These are phyloP conservation scores for Aurantiochytrium sp. DNA, from an alignment of 108 stramenopile species.

Conservation along the genomic window DNA sequence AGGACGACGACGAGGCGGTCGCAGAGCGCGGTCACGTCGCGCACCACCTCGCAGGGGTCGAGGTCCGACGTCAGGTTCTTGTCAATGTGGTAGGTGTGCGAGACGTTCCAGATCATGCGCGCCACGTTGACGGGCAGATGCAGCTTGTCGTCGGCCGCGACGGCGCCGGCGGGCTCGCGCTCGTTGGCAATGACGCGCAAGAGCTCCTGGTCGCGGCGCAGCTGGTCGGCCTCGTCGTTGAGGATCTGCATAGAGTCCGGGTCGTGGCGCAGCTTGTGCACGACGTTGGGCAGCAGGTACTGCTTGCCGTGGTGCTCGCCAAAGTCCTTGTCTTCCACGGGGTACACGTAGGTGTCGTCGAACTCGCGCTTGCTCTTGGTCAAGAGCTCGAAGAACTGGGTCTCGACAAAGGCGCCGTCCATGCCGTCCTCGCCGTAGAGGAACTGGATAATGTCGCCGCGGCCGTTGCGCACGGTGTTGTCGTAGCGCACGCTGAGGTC, in stretches of 20 bases:
- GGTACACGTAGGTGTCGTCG: conserved; percentile 62
- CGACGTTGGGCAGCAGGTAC: conserved; percentile 71
- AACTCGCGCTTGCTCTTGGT: conserved; percentile 71
- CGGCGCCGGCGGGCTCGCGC: conserved; percentile 76
- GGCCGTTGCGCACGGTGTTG: conserved; percentile 84
- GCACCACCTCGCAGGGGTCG: conserved; percentile 77
- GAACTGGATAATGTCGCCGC: conserved; percentile 92
- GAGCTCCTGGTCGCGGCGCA: conserved; percentile 75
- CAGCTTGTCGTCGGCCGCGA: conserved; percentile 62
- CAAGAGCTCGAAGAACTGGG: conserved; percentile 81
- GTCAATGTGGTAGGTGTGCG: conserved; percentile 83
- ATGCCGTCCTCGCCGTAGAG: conserved; percentile 99
- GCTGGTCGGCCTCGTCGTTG: conserved; percentile 76
- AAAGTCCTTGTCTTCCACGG: conserved; percentile 73
- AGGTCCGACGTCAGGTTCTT: conserved; percentile 56
- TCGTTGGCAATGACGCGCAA: conserved; percentile 79
- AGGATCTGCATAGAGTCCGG: conserved; percentile 76
- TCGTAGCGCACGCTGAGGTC: conserved; percentile 95
- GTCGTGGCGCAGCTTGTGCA: conserved; percentile 77
- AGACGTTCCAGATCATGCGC: conserved; percentile 83
- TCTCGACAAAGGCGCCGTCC: conserved; percentile 98
- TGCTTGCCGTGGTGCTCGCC: conserved; percentile 68
- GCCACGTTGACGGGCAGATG: conserved; percentile 86
- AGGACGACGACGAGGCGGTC: conserved; percentile 80
- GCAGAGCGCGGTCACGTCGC: conserved; percentile 67